Evolutionary conservation across 768 basidiomycete genomes (phyloP).

Genomic region (Tubosaeta sp.): DNA sequence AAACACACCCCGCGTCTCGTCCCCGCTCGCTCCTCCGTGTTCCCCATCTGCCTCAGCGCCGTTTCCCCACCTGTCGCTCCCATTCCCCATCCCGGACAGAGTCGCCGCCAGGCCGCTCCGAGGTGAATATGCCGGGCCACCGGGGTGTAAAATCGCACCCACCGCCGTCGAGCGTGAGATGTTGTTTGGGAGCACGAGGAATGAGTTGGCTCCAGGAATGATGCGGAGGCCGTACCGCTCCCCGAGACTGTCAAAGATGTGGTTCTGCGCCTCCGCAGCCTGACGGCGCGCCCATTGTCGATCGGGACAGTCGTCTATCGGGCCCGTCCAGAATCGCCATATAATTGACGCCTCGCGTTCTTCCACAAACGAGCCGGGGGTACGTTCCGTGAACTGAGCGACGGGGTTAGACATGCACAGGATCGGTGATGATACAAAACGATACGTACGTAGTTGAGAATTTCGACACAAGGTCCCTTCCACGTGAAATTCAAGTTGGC

Average conservation of each 20-base stretch:
- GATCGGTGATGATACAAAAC: background rate
- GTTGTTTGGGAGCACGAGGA: conserved; percentile 80
- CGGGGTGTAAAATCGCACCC: conserved; percentile 71
- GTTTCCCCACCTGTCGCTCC: background rate
- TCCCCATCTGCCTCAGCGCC: background rate
- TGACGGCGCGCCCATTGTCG: conserved; percentile 81
- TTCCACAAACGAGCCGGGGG: conserved; percentile 80
- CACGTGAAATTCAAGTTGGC: conserved; percentile 73
- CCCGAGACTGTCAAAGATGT: conserved; percentile 84
- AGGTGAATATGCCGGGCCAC: conserved; percentile 41
- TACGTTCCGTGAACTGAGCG: conserved; percentile 81
- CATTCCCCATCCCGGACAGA: conserved; percentile 30
- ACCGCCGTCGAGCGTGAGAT: conserved; percentile 82
- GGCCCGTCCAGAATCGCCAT: conserved; percentile 79
- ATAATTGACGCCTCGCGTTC: conserved; percentile 78
- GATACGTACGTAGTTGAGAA: conserved; percentile 73
- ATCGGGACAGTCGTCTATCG: conserved; percentile 46
- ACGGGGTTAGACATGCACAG: background rate
- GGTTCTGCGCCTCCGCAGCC: conserved; percentile 89
- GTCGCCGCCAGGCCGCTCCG: conserved; percentile 32
- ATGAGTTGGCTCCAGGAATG: conserved; percentile 73
- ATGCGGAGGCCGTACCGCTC: conserved; percentile 81
- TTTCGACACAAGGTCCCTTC: conserved; percentile 79
- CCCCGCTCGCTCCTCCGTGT: conserved; percentile 28
- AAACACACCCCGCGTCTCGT: conserved; percentile 55